Percentiles rank a stretch among this genome's conserved stretches.
phyloP scores from a whole-genome alignment of 1,284 basidiomycete genomes.

The Anthracocystis panici-leucophaei region DNA sequence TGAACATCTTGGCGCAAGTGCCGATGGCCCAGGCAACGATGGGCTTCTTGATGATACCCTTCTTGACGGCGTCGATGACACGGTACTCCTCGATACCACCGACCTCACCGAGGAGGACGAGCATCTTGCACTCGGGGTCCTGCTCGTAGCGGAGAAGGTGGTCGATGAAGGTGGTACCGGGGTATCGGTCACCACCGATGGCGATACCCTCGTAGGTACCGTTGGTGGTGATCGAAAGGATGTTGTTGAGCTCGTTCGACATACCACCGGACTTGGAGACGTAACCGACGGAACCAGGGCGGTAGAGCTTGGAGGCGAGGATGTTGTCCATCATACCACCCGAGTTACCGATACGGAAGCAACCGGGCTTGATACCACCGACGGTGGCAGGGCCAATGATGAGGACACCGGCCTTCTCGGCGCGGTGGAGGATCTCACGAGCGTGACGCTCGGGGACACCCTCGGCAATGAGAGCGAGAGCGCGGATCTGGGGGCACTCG shows the following conservation, averaged over 20 bases:
- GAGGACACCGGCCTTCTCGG: conserved; percentile 85
- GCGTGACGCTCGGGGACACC: conserved; percentile 98
- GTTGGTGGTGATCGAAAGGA: conserved; percentile 95
- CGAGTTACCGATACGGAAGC: conserved; percentile 99
- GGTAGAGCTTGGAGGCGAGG: conserved; percentile 98
- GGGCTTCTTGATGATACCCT: conserved; percentile 93
- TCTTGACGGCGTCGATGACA: conserved; percentile 96
- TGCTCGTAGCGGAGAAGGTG: conserved; percentile 97
- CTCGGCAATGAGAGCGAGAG: conserved; percentile 95
- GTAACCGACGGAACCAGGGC: conserved; percentile 95
- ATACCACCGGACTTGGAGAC: conserved; percentile 99
- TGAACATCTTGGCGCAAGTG: conserved; percentile 99
- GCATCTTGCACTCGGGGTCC: conserved; percentile 98
- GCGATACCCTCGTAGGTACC: conserved; percentile 99
- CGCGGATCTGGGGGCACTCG: conserved; percentile 78
- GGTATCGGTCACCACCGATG: conserved; percentile 99
- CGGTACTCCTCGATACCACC: conserved; percentile 99
- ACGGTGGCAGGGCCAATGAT: conserved; percentile 99
- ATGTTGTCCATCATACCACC: conserved; percentile 99
- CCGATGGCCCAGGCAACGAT: conserved; percentile 99
- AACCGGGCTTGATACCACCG: conserved; percentile 99
- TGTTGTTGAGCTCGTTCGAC: conserved; percentile 99
- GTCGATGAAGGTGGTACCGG: conserved; percentile 98
- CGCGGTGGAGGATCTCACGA: conserved; percentile 91
- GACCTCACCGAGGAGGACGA: conserved; percentile 97